Evolutionary conservation across 257 asterid genomes (phyloP).

Genomic region (Vinca minor): DNA sequence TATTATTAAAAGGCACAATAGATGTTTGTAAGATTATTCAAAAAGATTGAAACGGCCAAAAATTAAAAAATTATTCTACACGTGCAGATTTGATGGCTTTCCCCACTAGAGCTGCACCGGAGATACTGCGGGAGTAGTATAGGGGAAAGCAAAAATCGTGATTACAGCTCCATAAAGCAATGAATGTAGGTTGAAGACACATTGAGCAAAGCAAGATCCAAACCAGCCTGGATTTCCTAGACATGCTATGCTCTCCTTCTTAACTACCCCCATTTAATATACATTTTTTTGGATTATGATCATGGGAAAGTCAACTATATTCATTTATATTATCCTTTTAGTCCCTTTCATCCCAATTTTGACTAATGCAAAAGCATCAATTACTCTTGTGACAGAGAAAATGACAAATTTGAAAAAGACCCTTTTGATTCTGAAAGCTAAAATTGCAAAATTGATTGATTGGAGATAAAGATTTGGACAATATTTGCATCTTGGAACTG

Average conservation of each 20-base stretch:
- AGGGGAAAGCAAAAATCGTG: background rate
- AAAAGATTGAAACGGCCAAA: too few species aligned
- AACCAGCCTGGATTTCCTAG: constrained; percentile 22
- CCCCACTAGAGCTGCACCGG: too few species aligned
- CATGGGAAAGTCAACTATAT: constrained; percentile 44
- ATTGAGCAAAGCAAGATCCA: constrained; percentile 25
- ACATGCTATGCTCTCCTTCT: constrained; percentile 10
- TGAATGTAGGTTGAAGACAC: constrained; percentile 10
- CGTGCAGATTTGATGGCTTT: too few species aligned
- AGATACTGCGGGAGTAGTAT: too few species aligned
- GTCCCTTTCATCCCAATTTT: constrained; percentile 8
- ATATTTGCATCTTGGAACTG: background rate
- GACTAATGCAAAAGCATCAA: constrained; percentile 31
- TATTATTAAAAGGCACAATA: too few species aligned
- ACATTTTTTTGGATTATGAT: background rate
- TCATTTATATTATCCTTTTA: constrained; percentile 16
- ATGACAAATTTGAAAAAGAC: constrained; percentile 12
- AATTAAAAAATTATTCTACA: too few species aligned
- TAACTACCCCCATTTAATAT: constrained; percentile 28
- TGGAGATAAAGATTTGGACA: background rate
- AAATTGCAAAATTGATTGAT: constrained; percentile 4
- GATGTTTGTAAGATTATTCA: too few species aligned
- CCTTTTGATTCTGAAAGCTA: constrained; percentile 17
- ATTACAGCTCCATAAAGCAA: background rate
- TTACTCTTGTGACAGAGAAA: constrained; percentile 20